These are phyloP conservation scores for Durio zibethinus DNA, from an alignment of 345 rosid genomes.

Conservation along the genomic window DNA sequence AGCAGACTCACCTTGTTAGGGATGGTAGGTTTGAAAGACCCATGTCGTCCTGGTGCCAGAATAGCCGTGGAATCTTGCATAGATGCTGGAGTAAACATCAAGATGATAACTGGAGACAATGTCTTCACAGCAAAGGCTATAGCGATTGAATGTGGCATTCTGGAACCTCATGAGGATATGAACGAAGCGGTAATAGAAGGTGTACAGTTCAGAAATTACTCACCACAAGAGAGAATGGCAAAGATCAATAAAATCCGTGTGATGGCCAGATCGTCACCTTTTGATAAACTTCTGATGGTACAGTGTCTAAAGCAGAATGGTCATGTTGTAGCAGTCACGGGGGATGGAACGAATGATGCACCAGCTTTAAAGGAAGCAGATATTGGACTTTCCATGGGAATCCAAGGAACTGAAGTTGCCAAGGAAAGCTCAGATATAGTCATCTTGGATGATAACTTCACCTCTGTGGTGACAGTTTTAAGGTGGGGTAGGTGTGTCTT, in stretches of 20 bases:
- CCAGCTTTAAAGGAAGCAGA: conserved; percentile 46
- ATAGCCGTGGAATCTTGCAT: conserved; percentile 37
- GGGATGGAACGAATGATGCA: conserved; percentile 60
- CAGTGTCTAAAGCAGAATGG: conserved; percentile 34
- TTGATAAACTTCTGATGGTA: conserved; percentile 51
- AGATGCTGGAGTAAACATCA: conserved; percentile 35
- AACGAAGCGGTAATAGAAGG: conserved; percentile 33
- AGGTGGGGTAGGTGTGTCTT: conserved; percentile 44
- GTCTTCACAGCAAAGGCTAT: conserved; percentile 36
- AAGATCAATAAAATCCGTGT: conserved; percentile 30
- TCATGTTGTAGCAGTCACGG: conserved; percentile 52
- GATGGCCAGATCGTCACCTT: conserved; percentile 58
- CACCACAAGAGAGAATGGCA: conserved; percentile 26
- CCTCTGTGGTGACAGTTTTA: conserved; percentile 36
- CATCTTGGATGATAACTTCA: conserved; percentile 40
- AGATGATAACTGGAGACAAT: conserved; percentile 43
- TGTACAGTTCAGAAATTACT: conserved; percentile 29
- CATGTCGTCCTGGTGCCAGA: conserved; percentile 39
- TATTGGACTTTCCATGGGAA: conserved; percentile 42
- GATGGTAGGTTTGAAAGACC: conserved; percentile 42
- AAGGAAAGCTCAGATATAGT: conserved; percentile 43
- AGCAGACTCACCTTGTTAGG: conserved; percentile 28
- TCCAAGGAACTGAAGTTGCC: conserved; percentile 40
- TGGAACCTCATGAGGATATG: conserved; percentile 12
- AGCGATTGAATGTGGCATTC: conserved; percentile 40